A percentile compares a stretch with the other conserved stretches of the same genome.
Conservation (phyloP, 2,329 filamentous ascomycete species). For the Monosporascus cannonballus region DNA sequence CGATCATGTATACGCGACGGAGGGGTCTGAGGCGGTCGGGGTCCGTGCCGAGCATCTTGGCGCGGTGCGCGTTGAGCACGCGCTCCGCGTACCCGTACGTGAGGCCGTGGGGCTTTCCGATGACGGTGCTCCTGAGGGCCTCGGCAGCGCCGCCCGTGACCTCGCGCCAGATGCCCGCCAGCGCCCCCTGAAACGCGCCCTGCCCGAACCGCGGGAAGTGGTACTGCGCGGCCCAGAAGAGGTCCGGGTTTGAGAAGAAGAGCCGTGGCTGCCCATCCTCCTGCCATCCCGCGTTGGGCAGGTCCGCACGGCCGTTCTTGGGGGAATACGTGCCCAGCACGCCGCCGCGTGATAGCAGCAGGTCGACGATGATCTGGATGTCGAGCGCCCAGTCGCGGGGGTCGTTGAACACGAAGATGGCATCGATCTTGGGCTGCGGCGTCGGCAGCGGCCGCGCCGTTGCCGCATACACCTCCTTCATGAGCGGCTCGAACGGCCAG, state of each 20-base stretch:
- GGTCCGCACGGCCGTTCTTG: constrained; percentile 58
- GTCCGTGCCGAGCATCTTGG: constrained; percentile 33
- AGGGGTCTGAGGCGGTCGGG: constrained; percentile 36
- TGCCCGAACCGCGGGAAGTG: constrained; percentile 84
- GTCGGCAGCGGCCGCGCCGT: constrained; percentile 53
- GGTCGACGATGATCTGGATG: constrained; percentile 74
- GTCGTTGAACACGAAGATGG: constrained; percentile 91
- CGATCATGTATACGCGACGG: constrained; percentile 84
- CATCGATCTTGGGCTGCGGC: constrained; percentile 66
- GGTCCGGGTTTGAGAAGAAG: constrained; percentile 86
- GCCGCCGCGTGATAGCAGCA: constrained; percentile 73
- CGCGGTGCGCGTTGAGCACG: constrained; percentile 57
- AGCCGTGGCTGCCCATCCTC: constrained; percentile 73
- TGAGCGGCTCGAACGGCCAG: constrained; percentile 75
- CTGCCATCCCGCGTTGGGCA: constrained; percentile 75
- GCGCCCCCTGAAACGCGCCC: constrained; percentile 78
- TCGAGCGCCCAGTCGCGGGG: constrained; percentile 95
- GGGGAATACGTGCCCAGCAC: constrained; percentile 73
- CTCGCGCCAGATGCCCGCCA: constrained; percentile 73
- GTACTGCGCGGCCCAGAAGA: constrained; percentile 83
- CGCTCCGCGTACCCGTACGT: constrained; percentile 85
- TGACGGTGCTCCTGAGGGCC: constrained; percentile 53
- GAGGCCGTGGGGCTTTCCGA: constrained; percentile 74
- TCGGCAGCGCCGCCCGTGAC: constrained; percentile 56
- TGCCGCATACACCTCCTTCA: constrained; percentile 53